Percentiles rank a stretch among this genome's conserved stretches.
phyloP scores from a whole-genome alignment of 805 yeast genomes.

The Metschnikowia kunwiensis region DNA sequence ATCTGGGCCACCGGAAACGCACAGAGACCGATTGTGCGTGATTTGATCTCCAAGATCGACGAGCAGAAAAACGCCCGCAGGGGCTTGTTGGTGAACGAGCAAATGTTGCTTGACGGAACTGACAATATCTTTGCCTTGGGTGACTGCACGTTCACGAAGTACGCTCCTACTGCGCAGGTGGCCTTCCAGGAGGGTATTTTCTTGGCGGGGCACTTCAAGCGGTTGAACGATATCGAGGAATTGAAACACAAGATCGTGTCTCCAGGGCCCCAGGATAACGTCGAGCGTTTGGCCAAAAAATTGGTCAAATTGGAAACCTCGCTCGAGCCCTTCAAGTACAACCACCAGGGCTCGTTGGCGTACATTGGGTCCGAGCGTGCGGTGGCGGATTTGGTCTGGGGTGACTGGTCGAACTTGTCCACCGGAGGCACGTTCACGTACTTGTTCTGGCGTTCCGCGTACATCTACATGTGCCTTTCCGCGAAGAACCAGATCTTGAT shows the following conservation, averaged over 20 bases:
- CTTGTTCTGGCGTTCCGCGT: slow-evolving; percentile 93
- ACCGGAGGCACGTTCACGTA: slow-evolving; percentile 85
- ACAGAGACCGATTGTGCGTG: slow-evolving; percentile 70
- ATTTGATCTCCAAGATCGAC: slow-evolving; percentile 64
- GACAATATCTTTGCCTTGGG: slow-evolving; percentile 85
- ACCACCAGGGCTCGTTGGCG: slow-evolving; percentile 90
- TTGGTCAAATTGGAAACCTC: slow-evolving; percentile 41
- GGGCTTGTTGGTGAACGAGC: slow-evolving; percentile 84
- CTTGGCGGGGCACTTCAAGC: slow-evolving; percentile 69
- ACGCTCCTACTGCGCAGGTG: slow-evolving; percentile 96
- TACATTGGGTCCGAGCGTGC: slow-evolving; percentile 93
- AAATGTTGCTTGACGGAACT: slow-evolving; percentile 72
- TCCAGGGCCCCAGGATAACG: slow-evolving; percentile 40
- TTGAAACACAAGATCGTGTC: slow-evolving; percentile 44
- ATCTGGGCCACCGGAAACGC: slow-evolving; percentile 99
- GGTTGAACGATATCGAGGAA: slow-evolving; percentile 58
- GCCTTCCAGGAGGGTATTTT: slow-evolving; percentile 92
- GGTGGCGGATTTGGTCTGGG: slow-evolving; percentile 83
- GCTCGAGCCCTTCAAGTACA: slow-evolving; percentile 67
- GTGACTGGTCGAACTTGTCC: slow-evolving; percentile 74
- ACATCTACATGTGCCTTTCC: slow-evolving; percentile 87
- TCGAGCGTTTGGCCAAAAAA: slow-evolving; percentile 46
- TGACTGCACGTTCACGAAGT: slow-evolving; percentile 89
- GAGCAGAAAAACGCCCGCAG: slow-evolving; percentile 84
- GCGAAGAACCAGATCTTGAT: slow-evolving; percentile 86